phyloP scores from a whole-genome alignment of 2,329 filamentous ascomycete genomes.

The Colletotrichum filicis region DNA sequence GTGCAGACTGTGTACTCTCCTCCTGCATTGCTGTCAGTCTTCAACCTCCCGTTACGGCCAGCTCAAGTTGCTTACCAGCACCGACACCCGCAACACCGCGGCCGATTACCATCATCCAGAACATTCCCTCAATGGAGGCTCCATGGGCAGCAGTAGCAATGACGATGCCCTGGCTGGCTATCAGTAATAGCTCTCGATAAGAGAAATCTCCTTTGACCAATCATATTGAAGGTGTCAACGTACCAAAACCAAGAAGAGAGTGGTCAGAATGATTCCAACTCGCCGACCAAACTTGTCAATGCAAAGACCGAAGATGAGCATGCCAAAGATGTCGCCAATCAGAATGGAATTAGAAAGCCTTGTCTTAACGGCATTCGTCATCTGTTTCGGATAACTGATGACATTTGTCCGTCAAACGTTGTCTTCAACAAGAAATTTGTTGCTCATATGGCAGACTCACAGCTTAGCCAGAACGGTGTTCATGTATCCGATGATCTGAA shows the following conservation, averaged over 20 bases:
- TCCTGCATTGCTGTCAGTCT: constrained; percentile 14
- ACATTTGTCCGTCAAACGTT: background rate
- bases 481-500: constrained; percentile 47
- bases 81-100: constrained; percentile 60
- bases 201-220: fast-evolving
- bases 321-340: constrained; percentile 54
- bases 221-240: background rate
- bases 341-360: constrained; percentile 52
- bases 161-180: constrained; percentile 46
- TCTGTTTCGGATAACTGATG: constrained; percentile 41
- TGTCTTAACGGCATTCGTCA: constrained; percentile 48
- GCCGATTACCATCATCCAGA: constrained; percentile 62
- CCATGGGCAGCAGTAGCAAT: constrained; percentile 56
- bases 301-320: constrained; percentile 51
- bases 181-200: background rate
- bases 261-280: constrained; percentile 56
- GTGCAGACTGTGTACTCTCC: constrained; percentile 46
- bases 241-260: constrained; percentile 54
- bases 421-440: fast-evolving
- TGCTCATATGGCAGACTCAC: constrained; percentile 22
- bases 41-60: fast-evolving
- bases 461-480: constrained; percentile 44
- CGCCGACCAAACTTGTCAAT: constrained; percentile 59
- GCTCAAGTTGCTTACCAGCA: constrained; percentile 43
- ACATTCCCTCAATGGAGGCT: constrained; percentile 54